phyloP scores from a whole-genome alignment of 768 basidiomycete genomes.

The Chalciporus piperatus region DNA sequence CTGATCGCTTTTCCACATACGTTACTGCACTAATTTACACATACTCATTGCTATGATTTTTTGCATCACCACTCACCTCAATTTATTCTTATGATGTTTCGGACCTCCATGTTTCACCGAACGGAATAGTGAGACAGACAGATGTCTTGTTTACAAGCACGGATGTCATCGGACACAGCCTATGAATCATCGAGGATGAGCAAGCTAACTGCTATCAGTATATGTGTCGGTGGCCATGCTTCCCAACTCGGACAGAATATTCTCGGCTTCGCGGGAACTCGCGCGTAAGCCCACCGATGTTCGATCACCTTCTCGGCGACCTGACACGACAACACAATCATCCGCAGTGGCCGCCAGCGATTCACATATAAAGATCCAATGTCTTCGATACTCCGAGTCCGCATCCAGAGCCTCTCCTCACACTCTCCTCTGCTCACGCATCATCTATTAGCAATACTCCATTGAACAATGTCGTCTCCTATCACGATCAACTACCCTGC shows the following conservation, averaged over 20 bases:
- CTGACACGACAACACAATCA: background rate
- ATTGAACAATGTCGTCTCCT: slow-evolving; percentile 32
- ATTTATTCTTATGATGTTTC: background rate
- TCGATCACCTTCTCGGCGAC: background rate
- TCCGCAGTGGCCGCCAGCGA: too few species aligned
- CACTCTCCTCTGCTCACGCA: too few species aligned
- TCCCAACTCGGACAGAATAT: slow-evolving; percentile 15
- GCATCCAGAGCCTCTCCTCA: too few species aligned
- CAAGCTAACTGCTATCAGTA: too few species aligned
- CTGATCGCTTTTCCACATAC: background rate
- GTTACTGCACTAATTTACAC: slow-evolving; percentile 7
- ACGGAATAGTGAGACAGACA: background rate
- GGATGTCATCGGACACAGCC: too few species aligned
- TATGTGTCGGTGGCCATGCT: background rate
- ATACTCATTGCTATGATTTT: slow-evolving; percentile 11
- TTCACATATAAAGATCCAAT: slow-evolving; percentile 5
- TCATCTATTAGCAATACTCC: too few species aligned
- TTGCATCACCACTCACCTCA: slow-evolving; percentile 23
- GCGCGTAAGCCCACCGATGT: background rate
- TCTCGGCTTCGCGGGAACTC: background rate
- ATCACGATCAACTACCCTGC: slow-evolving; percentile 13
- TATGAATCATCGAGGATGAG: background rate
- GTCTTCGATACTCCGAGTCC: background rate
- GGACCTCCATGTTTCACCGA: too few species aligned
- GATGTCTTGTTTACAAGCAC: too few species aligned